Conservation (phyloP, 2,329 filamentous ascomycete species). For the Aspergillus phoenicis region DNA sequence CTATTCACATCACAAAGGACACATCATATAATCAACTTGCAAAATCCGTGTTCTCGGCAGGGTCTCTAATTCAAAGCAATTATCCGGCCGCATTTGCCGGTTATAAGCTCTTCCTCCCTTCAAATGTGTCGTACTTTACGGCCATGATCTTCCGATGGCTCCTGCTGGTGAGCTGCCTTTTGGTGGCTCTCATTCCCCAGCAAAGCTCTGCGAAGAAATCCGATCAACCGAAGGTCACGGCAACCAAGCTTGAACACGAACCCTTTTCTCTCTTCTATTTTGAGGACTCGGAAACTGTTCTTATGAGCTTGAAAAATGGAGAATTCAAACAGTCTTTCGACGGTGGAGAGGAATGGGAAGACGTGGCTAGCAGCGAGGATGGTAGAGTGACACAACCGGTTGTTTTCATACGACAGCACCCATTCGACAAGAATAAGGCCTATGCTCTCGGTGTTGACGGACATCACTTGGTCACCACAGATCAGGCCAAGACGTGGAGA, state of each 20-base stretch:
- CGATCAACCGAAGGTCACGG: conserved; percentile 66
- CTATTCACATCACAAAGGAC: neutral
- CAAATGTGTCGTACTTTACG: conserved; percentile 34
- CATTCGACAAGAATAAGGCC: conserved; percentile 75
- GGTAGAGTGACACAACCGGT: conserved; percentile 54
- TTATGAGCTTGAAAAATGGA: conserved; percentile 67
- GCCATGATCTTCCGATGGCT: conserved; percentile 48
- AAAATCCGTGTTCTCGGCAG: neutral
- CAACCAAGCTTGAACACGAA: conserved; percentile 65
- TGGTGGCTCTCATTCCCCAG: conserved; percentile 53
- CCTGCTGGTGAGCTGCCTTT: conserved; percentile 52
- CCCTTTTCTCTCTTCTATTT: conserved; percentile 83
- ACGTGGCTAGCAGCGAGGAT: conserved; percentile 61
- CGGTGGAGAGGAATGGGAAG: conserved; percentile 75
- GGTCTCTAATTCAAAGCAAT: neutral
- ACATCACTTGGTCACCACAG: conserved; percentile 79
- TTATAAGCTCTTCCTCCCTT: conserved; percentile 13
- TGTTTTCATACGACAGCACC: conserved; percentile 70
- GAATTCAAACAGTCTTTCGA: conserved; percentile 77
- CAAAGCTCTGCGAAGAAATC: conserved; percentile 53
- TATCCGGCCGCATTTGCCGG: neutral
- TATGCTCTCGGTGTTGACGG: conserved; percentile 72
- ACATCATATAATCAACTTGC: neutral
- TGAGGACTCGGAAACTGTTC: conserved; percentile 78
- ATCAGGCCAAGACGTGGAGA: conserved; percentile 80